Evolutionary conservation across 2,329 filamentous ascomycete genomes (phyloP).

Genomic region (Calonectria hongkongensis): DNA sequence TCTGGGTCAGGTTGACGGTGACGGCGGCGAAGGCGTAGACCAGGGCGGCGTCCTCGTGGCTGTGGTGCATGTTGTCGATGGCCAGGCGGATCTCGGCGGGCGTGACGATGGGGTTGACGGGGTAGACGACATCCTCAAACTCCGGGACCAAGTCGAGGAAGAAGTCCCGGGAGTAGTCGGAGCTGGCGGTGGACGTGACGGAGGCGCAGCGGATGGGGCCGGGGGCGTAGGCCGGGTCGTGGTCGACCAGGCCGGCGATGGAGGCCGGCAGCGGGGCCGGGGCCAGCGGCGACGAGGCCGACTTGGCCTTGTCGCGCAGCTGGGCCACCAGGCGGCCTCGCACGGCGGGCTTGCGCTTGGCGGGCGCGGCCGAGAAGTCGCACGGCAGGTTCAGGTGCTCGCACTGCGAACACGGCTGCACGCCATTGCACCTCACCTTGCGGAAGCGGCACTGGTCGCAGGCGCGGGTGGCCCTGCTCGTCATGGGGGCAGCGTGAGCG

Average conservation of each 20-base stretch:
- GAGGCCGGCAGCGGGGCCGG: conserved; percentile 20
- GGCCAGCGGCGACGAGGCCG: conserved; percentile 39
- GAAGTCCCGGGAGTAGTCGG: conserved; percentile 56
- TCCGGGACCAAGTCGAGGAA: conserved; percentile 59
- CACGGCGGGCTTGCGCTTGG: conserved; percentile 60
- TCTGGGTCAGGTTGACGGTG: conserved; percentile 61
- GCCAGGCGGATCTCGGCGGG: conserved; percentile 56
- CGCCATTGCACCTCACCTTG: conserved; percentile 62
- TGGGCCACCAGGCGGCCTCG: conserved; percentile 61
- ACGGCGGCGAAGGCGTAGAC: conserved; percentile 61
- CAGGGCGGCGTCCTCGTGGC: conserved; percentile 59
- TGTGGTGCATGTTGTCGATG: conserved; percentile 58
- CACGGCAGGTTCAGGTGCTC: conserved; percentile 59
- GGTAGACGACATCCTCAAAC: conserved; percentile 61
- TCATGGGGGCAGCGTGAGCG: conserved; percentile 22
- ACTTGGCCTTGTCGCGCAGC: conserved; percentile 55
- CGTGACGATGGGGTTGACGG: conserved; percentile 60
- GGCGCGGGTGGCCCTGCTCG: conserved; percentile 52
- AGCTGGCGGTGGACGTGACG: conserved; percentile 37
- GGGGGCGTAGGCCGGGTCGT: conserved; percentile 19
- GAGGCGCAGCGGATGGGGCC: conserved; percentile 31
- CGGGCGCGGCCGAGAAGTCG: conserved; percentile 57
- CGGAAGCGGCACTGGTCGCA: conserved; percentile 63
- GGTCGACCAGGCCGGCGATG: conserved; percentile 50
- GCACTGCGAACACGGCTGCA: conserved; percentile 60